phyloP scores from a whole-genome alignment of 2,329 filamentous ascomycete genomes.

The Colletotrichum simmondsii region DNA sequence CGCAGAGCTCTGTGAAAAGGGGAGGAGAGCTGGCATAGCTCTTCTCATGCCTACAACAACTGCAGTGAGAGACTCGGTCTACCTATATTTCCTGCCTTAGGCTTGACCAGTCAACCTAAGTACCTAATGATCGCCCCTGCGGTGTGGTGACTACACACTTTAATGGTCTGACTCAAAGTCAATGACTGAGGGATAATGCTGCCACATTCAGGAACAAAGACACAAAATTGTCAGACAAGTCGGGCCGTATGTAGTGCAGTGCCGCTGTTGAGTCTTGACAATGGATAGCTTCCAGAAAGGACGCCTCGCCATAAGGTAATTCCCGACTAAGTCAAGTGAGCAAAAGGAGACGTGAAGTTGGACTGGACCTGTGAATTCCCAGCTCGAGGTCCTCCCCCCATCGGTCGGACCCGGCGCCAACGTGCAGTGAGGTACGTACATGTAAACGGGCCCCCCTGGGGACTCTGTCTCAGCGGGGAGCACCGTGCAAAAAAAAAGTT shows the following conservation, averaged over 20 bases:
- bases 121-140: not conserved
- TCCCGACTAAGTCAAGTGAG: not conserved
- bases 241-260: not conserved
- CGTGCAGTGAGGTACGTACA: not conserved
- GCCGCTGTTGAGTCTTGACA: not conserved
- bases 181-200: not conserved
- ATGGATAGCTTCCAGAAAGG: not conserved
- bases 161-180: not conserved
- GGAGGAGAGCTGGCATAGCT: not conserved
- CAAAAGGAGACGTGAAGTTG: slow-evolving; percentile 11
- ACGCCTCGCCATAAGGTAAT: not conserved
- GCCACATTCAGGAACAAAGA: slow-evolving; percentile 1
- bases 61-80: not conserved
- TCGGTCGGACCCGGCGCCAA: slow-evolving; percentile 17
- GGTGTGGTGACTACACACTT: slow-evolving; percentile 15
- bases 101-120: not conserved
- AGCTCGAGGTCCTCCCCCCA: not conserved
- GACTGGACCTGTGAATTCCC: not conserved
- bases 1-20: not conserved
- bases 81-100: not conserved
- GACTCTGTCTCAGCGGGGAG: slow-evolving; percentile 18
- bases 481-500: slow-evolving; percentile 19
- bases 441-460: slow-evolving; percentile 12
- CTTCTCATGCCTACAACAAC: not conserved
- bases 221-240: not conserved